Evolutionary conservation across 306 rosid genomes (phyloP), one percentile per base, ranked within the genome.

Genomic region (Begonia masoniana): DNA sequence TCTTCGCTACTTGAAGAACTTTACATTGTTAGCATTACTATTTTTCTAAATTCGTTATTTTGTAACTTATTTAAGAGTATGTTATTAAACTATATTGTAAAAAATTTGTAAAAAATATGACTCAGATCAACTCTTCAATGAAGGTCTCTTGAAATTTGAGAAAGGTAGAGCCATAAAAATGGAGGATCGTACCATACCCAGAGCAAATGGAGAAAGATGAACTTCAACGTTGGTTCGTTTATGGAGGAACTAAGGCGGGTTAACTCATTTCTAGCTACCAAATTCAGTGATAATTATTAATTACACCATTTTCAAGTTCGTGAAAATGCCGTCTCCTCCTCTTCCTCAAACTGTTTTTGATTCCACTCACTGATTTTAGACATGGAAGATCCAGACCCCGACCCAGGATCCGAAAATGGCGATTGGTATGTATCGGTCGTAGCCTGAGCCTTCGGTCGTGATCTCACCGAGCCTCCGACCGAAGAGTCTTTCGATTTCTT

Each of bases 401-500:
- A 16, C 43, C 69, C 69, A 31, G 47, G 68, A 46, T 63, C 62
- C 56, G 61, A 66, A 17, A 43, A 48, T 13, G 13, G 62, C 39
- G 54, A 31, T 56, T 15, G 80, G 16, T 50, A 17, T 9, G 10
- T 61, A 12, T 75, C 78, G 5, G 24, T 35, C 39, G 39, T 7
- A 11, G 35, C 49, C 13, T 46, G 68, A 5, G 67, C 13, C 72
- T 63, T 83, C 50, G 63, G 36, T 69, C 74, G 81, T 0, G 64
- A 19, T 58, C 47, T 81, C 7, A 82, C 47, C 9, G 85, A 63
- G 1, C 71, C 71, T 10, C 47, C 56, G 17, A 4, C 12, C 9
- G 66, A 52, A 9, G 48, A 43, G 36, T 81, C 93, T 52, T 71
- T 86, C 10, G 81, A 56, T 41, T 68, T 79, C 77, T 77, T 91